Conservation (phyloP, 352 stramenopile genomes). For the Globisporangium spiculum region DNA sequence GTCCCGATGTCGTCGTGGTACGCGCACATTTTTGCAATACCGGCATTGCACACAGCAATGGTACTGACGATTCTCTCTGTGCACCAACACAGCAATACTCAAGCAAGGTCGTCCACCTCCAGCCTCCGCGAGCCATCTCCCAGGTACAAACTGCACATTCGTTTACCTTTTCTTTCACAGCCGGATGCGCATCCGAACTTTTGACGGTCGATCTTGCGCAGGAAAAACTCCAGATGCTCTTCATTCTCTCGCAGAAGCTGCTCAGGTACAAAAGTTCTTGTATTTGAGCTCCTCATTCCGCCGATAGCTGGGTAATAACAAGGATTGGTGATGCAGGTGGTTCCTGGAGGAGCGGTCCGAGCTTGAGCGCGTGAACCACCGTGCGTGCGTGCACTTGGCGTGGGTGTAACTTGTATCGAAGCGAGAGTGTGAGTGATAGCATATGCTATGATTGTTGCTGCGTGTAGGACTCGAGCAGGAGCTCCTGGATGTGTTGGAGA, state of each 20-base stretch:
- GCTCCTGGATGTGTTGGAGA: constrained; percentile 20
- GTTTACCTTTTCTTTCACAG: neutral
- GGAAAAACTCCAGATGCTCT: constrained; percentile 40
- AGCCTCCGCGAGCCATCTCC: constrained; percentile 17
- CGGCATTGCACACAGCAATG: neutral
- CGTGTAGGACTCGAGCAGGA: constrained; percentile 24
- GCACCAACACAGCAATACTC: constrained; percentile 23
- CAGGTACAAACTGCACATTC: constrained; percentile 5
- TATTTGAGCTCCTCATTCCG: neutral
- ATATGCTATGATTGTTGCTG: neutral
- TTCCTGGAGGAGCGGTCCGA: constrained; percentile 25
- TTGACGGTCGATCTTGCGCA: constrained; percentile 2
- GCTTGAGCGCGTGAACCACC: constrained; percentile 26
- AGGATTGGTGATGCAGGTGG: constrained; percentile 16
- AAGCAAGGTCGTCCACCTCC: constrained; percentile 22
- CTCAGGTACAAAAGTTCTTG: constrained; percentile 14
- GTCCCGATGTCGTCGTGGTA: constrained; percentile 23
- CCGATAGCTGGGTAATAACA: neutral
- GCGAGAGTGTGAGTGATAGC: neutral
- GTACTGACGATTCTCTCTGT: neutral
- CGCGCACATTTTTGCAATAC: neutral
- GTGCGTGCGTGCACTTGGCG: constrained; percentile 18
- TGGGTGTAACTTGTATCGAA: neutral
- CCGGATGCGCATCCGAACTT: neutral
- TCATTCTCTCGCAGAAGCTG: constrained; percentile 38